Evolutionary conservation across 2,329 filamentous ascomycete genomes (phyloP), one percentile per base, ranked within the genome.

Genomic region (Phoma sp.): DNA sequence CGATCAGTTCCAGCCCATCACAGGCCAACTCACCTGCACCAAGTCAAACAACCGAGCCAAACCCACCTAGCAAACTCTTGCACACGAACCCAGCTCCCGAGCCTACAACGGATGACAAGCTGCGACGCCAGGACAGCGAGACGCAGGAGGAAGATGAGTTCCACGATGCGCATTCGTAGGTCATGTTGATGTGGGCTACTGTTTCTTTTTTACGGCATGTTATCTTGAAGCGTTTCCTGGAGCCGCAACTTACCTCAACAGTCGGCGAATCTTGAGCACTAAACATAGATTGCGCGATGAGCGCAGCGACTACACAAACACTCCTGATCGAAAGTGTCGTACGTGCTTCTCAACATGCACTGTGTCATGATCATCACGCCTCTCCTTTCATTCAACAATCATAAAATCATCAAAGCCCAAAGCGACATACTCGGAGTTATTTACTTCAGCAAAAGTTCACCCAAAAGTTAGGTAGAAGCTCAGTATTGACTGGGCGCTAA

Each of bases 131-230:
- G 60, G 79, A 82, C 58, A 77, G 74, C 25, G 68, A 78, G 46
- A 76, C 75, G 11, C 69, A 76, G 5, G 73, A 74, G 33, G 73
- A 78, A 25, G 78, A 81, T 32, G 75, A 77, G 34, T 82, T 82
- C 53, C 73, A 79, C 40, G 80, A 82, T 68, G 80, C 80, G 6
- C 74, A 78, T 42, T 72, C 73, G 46, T 76, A 65, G 54, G 36
- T 46, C 33, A 15, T 18, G 20, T 29, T 25, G 18, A 47, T 17
- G 33, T 34, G 42, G 48, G 38, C 42, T 33, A 28, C 2, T 56
- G 18, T 30, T 42, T 47, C n/a, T 25, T 30, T 32, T 15, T 36
- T 43, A 18, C 34, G 34, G 45, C 39, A 49, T 46, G 34, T 49
- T 46, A 23, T 49, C 39, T 45, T 54, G 28, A 28, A 49, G 45